Base-by-base conservation (phyloP, 1,284 basidiomycete species). In the Tetrapyrgos nigripes region DNA sequence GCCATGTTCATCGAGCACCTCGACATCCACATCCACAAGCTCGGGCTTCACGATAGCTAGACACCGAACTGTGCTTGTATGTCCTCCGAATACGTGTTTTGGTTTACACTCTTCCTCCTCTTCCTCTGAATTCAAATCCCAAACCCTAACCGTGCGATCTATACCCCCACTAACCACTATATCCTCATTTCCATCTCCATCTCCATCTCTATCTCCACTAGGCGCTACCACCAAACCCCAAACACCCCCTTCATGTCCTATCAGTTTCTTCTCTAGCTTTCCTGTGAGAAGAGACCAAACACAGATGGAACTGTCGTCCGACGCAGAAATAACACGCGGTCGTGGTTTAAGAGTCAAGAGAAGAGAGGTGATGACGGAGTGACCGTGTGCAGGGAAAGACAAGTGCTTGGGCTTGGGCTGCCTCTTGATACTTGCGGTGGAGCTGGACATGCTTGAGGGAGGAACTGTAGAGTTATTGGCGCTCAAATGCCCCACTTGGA, bases 261-360 rank as follows among this genome's bases (percentile, higher is more conserved):
- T 84, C 21, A 98, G 81, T 1, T 88, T 85, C 53, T 84, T 87
- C 5, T 90, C 74, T 23, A 93, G 82, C 49, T 86, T 82, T 5
- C 96, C 96, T 0, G 90, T 93, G 24, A 82, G 73, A n/a, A 94
- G 94, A 26, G 89, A 90, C 73, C 96, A 97, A 49, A 97, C 87
- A 70, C 96, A 92, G 68, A 98, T 97, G 3, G 93, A 93, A 69
- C 96, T 93, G 72, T 94, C 93, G 71, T 96, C 94, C 1, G 95
- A 97, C 9, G 96, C 96, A 4, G 93, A 95, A 66, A 98, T 94
- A 74, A n/a, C n/a, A 98, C 94, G 66, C 96, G 93, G 47, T 92
- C 92, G 64, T 88, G 88, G 52, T n/a, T n/a, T n/a, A n/a, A n/a
- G n/a, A n/a, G 96, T 96, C 78, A 98, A 94, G 68, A 97, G 86